A percentile compares a stretch with the other conserved stretches of the same genome.
Evolutionary conservation across 2,329 filamentous ascomycete genomes (phyloP).

Genomic region (Stagonosporopsis cucurbitacearum): DNA sequence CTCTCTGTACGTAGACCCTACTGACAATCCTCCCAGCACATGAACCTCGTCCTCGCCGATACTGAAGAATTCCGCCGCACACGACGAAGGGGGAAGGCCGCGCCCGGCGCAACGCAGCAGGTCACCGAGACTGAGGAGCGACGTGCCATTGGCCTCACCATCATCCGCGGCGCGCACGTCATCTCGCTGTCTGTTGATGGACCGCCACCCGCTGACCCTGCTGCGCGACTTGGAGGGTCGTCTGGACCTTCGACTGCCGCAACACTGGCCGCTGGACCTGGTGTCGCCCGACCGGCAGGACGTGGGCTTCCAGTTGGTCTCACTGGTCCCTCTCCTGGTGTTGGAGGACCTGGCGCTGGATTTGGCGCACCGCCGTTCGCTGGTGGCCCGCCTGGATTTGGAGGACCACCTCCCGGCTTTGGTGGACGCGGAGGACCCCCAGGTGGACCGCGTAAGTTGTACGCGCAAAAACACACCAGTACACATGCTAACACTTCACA

Average conservation of each 20-base stretch:
- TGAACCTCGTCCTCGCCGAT: slow-evolving; percentile 98
- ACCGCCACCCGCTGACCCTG: slow-evolving; percentile 91
- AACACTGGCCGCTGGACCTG: slow-evolving; percentile 77
- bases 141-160: slow-evolving; percentile 92
- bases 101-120: slow-evolving; percentile 67
- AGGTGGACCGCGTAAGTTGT: slow-evolving; percentile 45
- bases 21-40: slow-evolving; percentile 69
- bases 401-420: slow-evolving; percentile 46
- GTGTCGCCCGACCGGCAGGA: slow-evolving; percentile 89
- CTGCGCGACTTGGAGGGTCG: slow-evolving; percentile 81
- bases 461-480: not conserved
- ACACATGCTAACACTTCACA: slow-evolving; percentile 31
- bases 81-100: slow-evolving; percentile 65
- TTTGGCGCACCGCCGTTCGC: slow-evolving; percentile 54
- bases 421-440: slow-evolving; percentile 51
- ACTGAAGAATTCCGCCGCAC: slow-evolving; percentile 68
- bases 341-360: slow-evolving; percentile 77
- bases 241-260: slow-evolving; percentile 67
- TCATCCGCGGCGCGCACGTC: slow-evolving; percentile 92
- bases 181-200: slow-evolving; percentile 95
- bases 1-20: not conserved
- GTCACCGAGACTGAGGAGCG: slow-evolving; percentile 93
- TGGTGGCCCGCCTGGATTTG: slow-evolving; percentile 47
- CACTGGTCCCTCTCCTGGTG: slow-evolving; percentile 86
- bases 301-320: slow-evolving; percentile 83